These are phyloP conservation scores for Atalantia buxifolia DNA, from an alignment of 345 rosid species.

Conservation along the genomic window DNA sequence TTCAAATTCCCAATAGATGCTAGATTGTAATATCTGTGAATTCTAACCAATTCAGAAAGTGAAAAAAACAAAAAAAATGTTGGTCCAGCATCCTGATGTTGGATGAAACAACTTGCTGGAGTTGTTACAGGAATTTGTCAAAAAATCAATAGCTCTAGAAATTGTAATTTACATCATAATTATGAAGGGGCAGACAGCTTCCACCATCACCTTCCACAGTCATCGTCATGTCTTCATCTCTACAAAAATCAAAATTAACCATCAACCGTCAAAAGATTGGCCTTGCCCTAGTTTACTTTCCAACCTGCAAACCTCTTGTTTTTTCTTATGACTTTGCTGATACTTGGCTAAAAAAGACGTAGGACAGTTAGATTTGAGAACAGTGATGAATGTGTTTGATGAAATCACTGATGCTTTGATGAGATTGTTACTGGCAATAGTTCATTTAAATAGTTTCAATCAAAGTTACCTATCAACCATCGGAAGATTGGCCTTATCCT, in stretches of 20 bases:
- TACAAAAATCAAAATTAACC: too few species aligned
- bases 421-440: background rate
- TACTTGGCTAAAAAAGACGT: background rate
- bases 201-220: background rate
- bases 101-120: background rate
- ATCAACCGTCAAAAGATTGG: background rate
- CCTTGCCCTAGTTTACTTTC: background rate
- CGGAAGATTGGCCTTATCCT: background rate
- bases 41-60: too few species aligned
- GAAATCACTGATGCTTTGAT: background rate
- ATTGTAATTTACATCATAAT: background rate
- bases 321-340: background rate
- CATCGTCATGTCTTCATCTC: background rate
- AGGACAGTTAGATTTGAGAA: background rate
- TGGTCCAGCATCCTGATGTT: background rate
- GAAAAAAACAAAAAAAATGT: too few species aligned
- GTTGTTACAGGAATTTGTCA: background rate
- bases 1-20: too few species aligned
- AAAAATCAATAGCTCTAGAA: background rate
- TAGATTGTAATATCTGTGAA: too few species aligned
- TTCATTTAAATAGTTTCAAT: background rate
- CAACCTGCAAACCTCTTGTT: background rate
- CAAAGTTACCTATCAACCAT: background rate
- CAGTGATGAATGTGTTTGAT: background rate
- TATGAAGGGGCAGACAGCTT: background rate